Percentiles rank a stretch among this genome's conserved stretches.
phyloP scores from a whole-genome alignment of 768 basidiomycete genomes.

The Boletus sp. region DNA sequence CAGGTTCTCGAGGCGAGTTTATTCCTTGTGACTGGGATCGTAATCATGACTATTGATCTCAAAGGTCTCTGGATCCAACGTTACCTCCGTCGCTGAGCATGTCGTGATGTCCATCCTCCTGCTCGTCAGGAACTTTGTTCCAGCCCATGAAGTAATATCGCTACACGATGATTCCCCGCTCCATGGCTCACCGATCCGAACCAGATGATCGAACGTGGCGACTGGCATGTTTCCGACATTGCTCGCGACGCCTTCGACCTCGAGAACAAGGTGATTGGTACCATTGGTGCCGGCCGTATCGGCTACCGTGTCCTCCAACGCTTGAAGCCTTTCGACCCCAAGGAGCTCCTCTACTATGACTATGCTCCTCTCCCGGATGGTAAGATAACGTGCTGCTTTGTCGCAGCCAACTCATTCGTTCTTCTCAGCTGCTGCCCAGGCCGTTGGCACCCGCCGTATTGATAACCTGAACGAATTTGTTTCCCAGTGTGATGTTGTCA shows the following conservation, averaged over 20 bases:
- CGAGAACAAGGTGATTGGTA: constrained; percentile 87
- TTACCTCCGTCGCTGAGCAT: constrained; percentile 87
- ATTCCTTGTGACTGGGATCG: not conserved
- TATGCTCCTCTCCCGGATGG: constrained; percentile 53
- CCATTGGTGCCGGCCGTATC: constrained; percentile 69
- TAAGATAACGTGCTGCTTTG: too few relatives aligned
- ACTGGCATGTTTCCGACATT: constrained; percentile 46
- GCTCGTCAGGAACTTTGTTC: constrained; percentile 85
- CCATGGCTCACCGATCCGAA: not conserved
- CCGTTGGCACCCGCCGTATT: too few relatives aligned
- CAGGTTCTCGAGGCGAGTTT: constrained; percentile 62
- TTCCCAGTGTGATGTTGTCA: too few relatives aligned
- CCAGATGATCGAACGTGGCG: constrained; percentile 76
- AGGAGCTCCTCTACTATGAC: constrained; percentile 87
- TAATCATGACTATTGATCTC: not conserved
- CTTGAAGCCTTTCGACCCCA: constrained; percentile 77
- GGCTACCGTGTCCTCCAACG: constrained; percentile 87
- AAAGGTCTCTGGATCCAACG: constrained; percentile 81
- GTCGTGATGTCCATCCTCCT: constrained; percentile 87
- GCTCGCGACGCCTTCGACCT: constrained; percentile 76
- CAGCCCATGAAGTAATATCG: constrained; percentile 64
- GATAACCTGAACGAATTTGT: too few relatives aligned
- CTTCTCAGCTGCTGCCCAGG: too few relatives aligned
- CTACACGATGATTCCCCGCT: not conserved
- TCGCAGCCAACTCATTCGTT: too few relatives aligned